Evolutionary conservation across 2,329 filamentous ascomycete species (phyloP).

Genomic region (Sporothrix sp.): DNA sequence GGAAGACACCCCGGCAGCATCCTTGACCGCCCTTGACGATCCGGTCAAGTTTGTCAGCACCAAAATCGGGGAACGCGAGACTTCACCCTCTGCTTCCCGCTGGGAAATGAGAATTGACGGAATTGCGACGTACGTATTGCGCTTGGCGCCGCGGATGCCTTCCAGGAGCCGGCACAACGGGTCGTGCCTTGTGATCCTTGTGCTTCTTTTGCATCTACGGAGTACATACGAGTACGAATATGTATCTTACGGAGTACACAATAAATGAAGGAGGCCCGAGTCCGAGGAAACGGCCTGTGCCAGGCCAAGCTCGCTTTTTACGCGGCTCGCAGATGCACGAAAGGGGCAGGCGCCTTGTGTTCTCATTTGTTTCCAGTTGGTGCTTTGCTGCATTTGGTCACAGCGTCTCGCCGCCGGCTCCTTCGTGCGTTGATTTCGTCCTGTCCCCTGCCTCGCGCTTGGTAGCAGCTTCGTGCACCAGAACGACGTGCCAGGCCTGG

Average conservation of each 20-base stretch:
- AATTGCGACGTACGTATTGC: not conserved
- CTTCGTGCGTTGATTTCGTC: too few species aligned
- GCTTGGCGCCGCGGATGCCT: slow-evolving; percentile 9
- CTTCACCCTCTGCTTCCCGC: too few species aligned
- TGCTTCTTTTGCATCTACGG: not conserved
- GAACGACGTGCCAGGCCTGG: too few species aligned
- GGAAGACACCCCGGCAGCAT: too few species aligned
- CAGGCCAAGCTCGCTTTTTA: not conserved
- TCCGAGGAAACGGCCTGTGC: not conserved
- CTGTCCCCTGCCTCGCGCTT: too few species aligned
- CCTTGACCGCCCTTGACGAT: too few species aligned
- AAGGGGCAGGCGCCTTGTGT: not conserved
- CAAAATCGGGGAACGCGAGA: too few species aligned
- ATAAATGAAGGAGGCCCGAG: slow-evolving; percentile 4
- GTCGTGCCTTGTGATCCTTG: not conserved
- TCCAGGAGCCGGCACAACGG: slow-evolving; percentile 9
- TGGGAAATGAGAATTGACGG: slow-evolving; percentile 6
- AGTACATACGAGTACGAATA: not conserved
- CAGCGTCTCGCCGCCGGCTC: not conserved
- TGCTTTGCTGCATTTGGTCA: not conserved
- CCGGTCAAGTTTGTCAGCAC: too few species aligned
- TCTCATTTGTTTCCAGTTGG: too few species aligned
- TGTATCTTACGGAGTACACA: too few species aligned
- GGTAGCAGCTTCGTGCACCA: too few species aligned
- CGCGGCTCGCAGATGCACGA: not conserved